A percentile compares a stretch with the other conserved stretches of the same genome.
phyloP scores from a whole-genome alignment of 2,329 filamentous ascomycete genomes.

The Fusarium aywerte region DNA sequence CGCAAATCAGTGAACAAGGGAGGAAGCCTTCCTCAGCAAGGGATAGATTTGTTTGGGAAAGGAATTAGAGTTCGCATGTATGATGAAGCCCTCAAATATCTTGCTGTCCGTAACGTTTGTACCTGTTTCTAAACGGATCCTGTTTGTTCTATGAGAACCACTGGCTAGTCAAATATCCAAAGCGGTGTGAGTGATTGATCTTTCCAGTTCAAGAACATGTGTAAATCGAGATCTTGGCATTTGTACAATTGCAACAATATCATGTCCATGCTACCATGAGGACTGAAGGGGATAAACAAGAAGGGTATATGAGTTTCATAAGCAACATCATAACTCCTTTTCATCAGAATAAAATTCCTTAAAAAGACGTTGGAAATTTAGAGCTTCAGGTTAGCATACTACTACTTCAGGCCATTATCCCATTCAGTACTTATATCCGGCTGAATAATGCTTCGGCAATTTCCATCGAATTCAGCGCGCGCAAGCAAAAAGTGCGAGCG shows the following conservation, averaged over 20 bases:
- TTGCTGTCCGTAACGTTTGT: neutral
- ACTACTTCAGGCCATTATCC: neutral
- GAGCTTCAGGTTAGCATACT: constrained; percentile 4
- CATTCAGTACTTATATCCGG: neutral
- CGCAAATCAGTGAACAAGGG: neutral
- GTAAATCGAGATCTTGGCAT: too few relatives aligned
- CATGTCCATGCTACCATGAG: too few relatives aligned
- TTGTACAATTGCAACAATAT: too few relatives aligned
- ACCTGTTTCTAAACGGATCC: neutral
- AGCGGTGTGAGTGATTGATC: neutral
- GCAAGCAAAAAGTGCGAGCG: neutral
- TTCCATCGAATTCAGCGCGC: constrained; percentile 2
- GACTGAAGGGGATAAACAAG: neutral
- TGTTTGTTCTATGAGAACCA: neutral
- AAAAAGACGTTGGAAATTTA: neutral
- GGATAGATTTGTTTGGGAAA: neutral
- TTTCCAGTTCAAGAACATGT: neutral
- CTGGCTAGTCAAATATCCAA: neutral
- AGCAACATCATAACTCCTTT: too few relatives aligned
- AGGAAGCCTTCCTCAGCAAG: neutral
- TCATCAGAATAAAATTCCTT: too few relatives aligned
- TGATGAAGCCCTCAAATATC: neutral
- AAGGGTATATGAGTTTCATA: too few relatives aligned
- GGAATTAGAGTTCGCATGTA: neutral
- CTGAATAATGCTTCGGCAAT: neutral